phyloP scores from a whole-genome alignment of 1,139 yeast species.

The Yamadazyma triangularis region DNA sequence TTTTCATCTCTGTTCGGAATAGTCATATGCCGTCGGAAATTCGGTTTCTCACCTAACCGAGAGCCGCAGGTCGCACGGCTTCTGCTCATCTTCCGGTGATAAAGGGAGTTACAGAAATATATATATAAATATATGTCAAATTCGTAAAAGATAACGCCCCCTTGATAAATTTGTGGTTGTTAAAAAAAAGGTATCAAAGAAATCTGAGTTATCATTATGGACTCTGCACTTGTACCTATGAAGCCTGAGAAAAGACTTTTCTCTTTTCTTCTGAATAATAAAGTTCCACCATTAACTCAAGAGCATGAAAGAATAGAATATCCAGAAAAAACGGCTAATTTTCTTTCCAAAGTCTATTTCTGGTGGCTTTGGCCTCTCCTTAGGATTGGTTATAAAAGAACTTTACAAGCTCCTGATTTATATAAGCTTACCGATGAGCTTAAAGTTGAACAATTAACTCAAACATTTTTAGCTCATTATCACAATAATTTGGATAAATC shows the following conservation, averaged over 20 bases:
- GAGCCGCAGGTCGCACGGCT: too few species aligned
- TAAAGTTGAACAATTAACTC: conserved; percentile 44
- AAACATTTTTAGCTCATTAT: conserved; percentile 27
- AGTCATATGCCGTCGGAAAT: too few species aligned
- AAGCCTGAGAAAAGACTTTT: conserved; percentile 7
- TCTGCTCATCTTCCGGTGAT: too few species aligned
- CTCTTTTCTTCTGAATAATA: conserved; percentile 13
- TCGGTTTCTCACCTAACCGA: too few species aligned
- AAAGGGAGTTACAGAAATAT: too few species aligned
- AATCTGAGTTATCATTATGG: too few species aligned
- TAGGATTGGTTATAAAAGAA: conserved; percentile 62
- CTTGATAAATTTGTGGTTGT: too few species aligned
- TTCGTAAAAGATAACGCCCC: too few species aligned
- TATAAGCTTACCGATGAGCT: conserved; percentile 49
- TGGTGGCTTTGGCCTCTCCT: conserved; percentile 60
- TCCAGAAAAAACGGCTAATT: conserved; percentile 18
- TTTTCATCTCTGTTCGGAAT: too few species aligned
- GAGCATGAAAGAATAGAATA: conserved; percentile 45
- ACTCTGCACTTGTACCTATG: too few species aligned
- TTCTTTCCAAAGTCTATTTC: conserved; percentile 35
- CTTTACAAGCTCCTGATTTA: conserved; percentile 60
- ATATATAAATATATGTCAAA: too few species aligned
- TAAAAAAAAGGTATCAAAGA: too few species aligned
- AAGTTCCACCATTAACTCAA: conserved; percentile 51
- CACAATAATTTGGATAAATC: conserved; percentile 23